Conservation (phyloP, 2,329 filamentous ascomycete genomes). For the Cladophialophora yegresii region DNA sequence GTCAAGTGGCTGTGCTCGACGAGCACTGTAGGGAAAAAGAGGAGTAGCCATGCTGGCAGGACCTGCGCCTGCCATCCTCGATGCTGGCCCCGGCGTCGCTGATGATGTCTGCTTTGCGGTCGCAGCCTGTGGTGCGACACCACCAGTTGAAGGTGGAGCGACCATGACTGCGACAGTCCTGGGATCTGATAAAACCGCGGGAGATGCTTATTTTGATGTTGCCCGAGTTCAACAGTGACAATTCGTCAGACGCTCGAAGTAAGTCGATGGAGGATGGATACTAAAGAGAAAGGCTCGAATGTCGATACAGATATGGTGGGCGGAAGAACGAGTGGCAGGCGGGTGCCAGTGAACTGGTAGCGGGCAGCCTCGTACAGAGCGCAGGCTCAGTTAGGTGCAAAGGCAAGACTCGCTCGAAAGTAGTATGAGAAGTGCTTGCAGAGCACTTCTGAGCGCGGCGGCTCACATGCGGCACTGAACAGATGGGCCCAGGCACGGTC, state of each 20-base stretch:
- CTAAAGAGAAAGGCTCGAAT: not conserved
- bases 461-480: conserved; percentile 28
- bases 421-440: conserved; percentile 27
- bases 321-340: conserved; percentile 26
- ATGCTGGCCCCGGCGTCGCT: conserved; percentile 27
- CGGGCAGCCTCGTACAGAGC: conserved; percentile 28
- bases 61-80: conserved; percentile 47
- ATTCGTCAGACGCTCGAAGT: not conserved
- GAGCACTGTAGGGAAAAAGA: conserved; percentile 64
- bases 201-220: conserved; percentile 9
- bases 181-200: conserved; percentile 4
- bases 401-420: not conserved
- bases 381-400: conserved; percentile 15
- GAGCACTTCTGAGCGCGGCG: conserved; percentile 21
- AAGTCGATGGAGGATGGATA: conserved; percentile 8
- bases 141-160: conserved; percentile 49
- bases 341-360: conserved; percentile 15
- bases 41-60: conserved; percentile 48
- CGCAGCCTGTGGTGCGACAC: conserved; percentile 32
- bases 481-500: conserved; percentile 12
- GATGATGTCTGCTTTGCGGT: conserved; percentile 24
- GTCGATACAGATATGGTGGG: conserved; percentile 19
- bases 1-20: conserved; percentile 71
- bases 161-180: conserved; percentile 45
- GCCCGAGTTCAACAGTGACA: not conserved